Evolutionary conservation across 495 filamentous ascomycete genomes (phyloP).

Genomic region (Aspergillus mulundensis): DNA sequence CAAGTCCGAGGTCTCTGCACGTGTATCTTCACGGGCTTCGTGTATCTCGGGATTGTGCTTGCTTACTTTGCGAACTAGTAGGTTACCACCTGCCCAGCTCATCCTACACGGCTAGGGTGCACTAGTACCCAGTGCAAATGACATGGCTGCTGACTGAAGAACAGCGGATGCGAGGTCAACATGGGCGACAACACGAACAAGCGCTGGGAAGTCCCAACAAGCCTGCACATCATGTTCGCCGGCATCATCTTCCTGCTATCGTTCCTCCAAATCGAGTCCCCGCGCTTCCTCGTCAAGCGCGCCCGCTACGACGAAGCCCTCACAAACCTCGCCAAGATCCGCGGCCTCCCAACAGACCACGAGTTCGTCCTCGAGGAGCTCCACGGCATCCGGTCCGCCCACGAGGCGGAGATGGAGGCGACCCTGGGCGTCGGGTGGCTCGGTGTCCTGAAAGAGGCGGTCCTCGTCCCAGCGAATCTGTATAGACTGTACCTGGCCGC

Average conservation of each 20-base stretch:
- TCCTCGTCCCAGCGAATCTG: constrained; percentile 55
- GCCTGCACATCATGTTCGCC: constrained; percentile 69
- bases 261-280: constrained; percentile 63
- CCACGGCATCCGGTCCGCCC: constrained; percentile 57
- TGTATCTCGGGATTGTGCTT: constrained; percentile 47
- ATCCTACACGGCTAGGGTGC: too few species aligned
- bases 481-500: constrained; percentile 59
- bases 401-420: constrained; percentile 65
- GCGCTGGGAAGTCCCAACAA: constrained; percentile 63
- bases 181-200: constrained; percentile 52
- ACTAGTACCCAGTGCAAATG: too few species aligned
- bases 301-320: constrained; percentile 53
- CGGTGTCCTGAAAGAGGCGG: constrained; percentile 56
- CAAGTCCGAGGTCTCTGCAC: constrained; percentile 64
- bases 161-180: constrained; percentile 53
- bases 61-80: constrained; percentile 52
- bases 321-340: constrained; percentile 32
- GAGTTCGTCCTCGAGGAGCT: constrained; percentile 55
- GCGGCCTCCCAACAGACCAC: constrained; percentile 39
- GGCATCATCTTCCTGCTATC: constrained; percentile 60
- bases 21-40: constrained; percentile 59
- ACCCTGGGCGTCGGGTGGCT: constrained; percentile 51
- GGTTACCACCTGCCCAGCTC: too few species aligned
- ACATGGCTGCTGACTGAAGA: too few species aligned
- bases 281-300: constrained; percentile 57